Evolutionary conservation across 352 stramenopile genomes (phyloP).

Genomic region (Globisporangium iwayamae): DNA sequence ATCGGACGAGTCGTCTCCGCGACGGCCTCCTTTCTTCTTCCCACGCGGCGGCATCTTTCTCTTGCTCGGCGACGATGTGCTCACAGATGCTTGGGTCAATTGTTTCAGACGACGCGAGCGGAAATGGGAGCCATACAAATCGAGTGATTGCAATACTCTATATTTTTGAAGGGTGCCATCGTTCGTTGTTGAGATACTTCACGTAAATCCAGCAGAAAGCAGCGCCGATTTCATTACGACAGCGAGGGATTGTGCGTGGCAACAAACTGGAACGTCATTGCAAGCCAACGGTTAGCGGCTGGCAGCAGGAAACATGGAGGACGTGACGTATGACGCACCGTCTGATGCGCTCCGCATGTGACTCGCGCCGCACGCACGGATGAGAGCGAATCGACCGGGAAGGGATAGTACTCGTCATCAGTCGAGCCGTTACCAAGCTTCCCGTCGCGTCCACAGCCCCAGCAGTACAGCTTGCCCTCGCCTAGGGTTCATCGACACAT

Average conservation of each 20-base stretch:
- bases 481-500: slow-evolving; percentile 16
- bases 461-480: slow-evolving; percentile 64
- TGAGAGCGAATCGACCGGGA: slow-evolving; percentile 45
- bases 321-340: slow-evolving; percentile 28
- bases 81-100: too few relatives aligned
- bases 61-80: not conserved
- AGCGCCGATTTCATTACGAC: not conserved
- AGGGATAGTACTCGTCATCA: slow-evolving; percentile 50
- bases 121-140: slow-evolving; percentile 15
- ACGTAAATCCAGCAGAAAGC: too few relatives aligned
- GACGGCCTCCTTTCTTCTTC: slow-evolving; percentile 81
- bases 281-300: slow-evolving; percentile 3
- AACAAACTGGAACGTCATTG: slow-evolving; percentile 26
- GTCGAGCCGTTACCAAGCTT: slow-evolving; percentile 63
- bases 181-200: too few relatives aligned
- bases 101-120: not conserved
- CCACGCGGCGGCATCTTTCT: slow-evolving; percentile 46
- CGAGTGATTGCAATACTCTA: too few relatives aligned
- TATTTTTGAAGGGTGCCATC: too few relatives aligned
- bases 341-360: slow-evolving; percentile 54
- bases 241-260: slow-evolving; percentile 45
- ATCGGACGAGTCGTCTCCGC: slow-evolving; percentile 72
- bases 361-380: slow-evolving; percentile 55
- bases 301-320: not conserved
- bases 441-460: slow-evolving; percentile 58